A percentile compares a stretch with the other conserved stretches of the same genome.
These are phyloP conservation scores for Phyllosticta ampelicida DNA, from an alignment of 2,329 filamentous ascomycete genomes.

Conservation along the genomic window DNA sequence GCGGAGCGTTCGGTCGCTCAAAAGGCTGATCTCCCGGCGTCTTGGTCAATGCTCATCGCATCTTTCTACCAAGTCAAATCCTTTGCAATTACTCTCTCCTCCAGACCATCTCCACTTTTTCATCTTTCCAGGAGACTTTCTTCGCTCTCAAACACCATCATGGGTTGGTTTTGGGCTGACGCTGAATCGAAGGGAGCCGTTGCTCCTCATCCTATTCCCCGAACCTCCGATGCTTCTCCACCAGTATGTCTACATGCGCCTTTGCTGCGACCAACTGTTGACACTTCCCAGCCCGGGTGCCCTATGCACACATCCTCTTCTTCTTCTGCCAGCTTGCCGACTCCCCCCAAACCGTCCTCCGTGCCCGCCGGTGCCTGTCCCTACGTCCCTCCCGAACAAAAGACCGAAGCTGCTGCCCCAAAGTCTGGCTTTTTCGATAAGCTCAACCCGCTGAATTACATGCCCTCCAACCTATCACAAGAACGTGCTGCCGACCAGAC, in stretches of 20 bases:
- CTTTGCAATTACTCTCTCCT: background rate
- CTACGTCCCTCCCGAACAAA: slow-evolving; percentile 11
- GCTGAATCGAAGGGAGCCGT: slow-evolving; percentile 28
- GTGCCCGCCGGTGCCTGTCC: slow-evolving; percentile 38
- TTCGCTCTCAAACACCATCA: slow-evolving; percentile 18
- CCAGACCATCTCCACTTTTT: background rate
- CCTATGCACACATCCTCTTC: slow-evolving; percentile 50
- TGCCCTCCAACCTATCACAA: slow-evolving; percentile 82
- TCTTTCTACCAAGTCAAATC: slow-evolving; percentile 3
- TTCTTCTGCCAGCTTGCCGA: slow-evolving; percentile 20
- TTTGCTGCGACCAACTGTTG: slow-evolving; percentile 13
- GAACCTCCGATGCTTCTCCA: slow-evolving; percentile 37
- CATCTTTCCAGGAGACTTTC: background rate
- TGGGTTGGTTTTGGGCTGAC: slow-evolving; percentile 66
- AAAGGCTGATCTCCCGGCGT: slow-evolving; percentile 2
- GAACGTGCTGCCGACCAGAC: slow-evolving; percentile 62
- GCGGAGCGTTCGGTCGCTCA: background rate
- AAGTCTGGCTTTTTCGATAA: slow-evolving; percentile 47
- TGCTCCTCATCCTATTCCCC: slow-evolving; percentile 39
- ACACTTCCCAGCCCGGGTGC: slow-evolving; percentile 46
- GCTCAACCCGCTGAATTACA: slow-evolving; percentile 81
- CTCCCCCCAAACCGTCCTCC: slow-evolving; percentile 19
- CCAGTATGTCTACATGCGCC: slow-evolving; percentile 38
- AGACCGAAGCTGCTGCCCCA: slow-evolving; percentile 21
- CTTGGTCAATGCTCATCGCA: slow-evolving; percentile 8